Evolutionary conservation across 106 monocot species (phyloP).

Genomic region (Amphibolis antarctica): DNA sequence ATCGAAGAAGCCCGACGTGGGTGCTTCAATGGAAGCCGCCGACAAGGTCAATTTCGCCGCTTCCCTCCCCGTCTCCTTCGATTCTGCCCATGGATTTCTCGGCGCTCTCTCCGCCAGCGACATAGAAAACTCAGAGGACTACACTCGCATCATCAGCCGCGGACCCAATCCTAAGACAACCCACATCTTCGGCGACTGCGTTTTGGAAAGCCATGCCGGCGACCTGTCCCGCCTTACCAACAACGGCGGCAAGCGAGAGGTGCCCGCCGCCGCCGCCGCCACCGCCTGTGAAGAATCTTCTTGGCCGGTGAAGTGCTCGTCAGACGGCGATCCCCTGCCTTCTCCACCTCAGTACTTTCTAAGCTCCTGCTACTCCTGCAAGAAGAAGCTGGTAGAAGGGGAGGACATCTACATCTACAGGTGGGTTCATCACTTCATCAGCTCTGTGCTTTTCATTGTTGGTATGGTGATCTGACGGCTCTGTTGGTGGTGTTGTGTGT

Average conservation of each 20-base stretch:
- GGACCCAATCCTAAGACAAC: slow-evolving; percentile 78
- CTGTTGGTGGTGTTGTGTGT: too few relatives aligned
- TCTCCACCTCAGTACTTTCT: slow-evolving; percentile 28
- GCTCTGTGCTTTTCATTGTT: too few relatives aligned
- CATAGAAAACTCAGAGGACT: slow-evolving; percentile 78
- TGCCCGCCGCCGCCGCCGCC: too few relatives aligned
- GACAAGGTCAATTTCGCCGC: neutral
- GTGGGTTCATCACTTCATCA: too few relatives aligned
- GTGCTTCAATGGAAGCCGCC: slow-evolving; percentile 1
- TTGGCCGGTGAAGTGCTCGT: slow-evolving; percentile 15
- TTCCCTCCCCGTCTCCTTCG: slow-evolving; percentile 13
- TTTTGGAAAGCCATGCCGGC: slow-evolving; percentile 30
- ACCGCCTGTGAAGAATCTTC: neutral
- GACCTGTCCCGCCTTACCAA: slow-evolving; percentile 9
- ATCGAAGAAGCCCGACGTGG: neutral
- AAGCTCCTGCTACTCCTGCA: slow-evolving; percentile 57
- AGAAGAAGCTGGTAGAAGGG: slow-evolving; percentile 52
- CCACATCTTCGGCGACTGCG: slow-evolving; percentile 70
- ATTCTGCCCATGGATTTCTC: slow-evolving; percentile 8
- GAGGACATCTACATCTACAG: slow-evolving; percentile 66
- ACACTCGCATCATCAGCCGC: slow-evolving; percentile 63
- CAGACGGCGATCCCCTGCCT: slow-evolving; percentile 1
- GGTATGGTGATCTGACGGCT: too few relatives aligned
- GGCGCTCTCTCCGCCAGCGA: slow-evolving; percentile 35
- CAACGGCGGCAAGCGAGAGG: slow-evolving; percentile 4